Conservation (phyloP, 2,329 filamentous ascomycete species). For the Truncatella angustata region DNA sequence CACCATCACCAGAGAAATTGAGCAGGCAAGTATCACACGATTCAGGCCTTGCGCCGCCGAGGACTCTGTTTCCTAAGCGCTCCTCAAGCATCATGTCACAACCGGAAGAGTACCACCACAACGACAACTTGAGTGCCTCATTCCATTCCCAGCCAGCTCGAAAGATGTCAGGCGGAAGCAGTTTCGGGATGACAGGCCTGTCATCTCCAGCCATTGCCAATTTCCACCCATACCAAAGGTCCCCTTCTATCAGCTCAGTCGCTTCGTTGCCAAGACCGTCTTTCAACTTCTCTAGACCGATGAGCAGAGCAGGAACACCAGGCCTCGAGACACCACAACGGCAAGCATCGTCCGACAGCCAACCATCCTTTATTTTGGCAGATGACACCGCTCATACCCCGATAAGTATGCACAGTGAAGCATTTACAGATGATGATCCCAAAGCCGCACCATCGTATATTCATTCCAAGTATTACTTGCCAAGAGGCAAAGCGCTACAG, state of each 20-base stretch:
- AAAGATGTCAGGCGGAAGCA: conserved; percentile 71
- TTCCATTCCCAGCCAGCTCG: conserved; percentile 65
- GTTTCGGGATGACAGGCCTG: conserved; percentile 35
- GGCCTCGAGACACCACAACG: conserved; percentile 56
- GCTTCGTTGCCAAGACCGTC: conserved; percentile 72
- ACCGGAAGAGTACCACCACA: conserved; percentile 66
- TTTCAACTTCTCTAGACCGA: conserved; percentile 91
- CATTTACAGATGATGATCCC: conserved; percentile 55
- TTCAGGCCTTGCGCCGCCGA: conserved; percentile 51
- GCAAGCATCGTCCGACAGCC: conserved; percentile 66
- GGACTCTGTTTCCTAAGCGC: conserved; percentile 47
- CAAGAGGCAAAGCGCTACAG: conserved; percentile 77
- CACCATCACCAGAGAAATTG: conserved; percentile 44
- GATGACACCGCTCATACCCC: conserved; percentile 69
- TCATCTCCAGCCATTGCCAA: conserved; percentile 55
- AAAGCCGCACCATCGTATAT: conserved; percentile 70
- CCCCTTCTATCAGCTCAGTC: conserved; percentile 83
- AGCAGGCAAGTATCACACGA: conserved; percentile 46
- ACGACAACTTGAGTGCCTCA: conserved; percentile 60
- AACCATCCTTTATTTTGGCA: conserved; percentile 59
- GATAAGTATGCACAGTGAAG: conserved; percentile 70
- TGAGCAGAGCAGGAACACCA: conserved; percentile 70
- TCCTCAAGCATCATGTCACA: conserved; percentile 62
- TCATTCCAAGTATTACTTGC: conserved; percentile 81
- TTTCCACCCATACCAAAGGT: conserved; percentile 59